These are phyloP conservation scores for Tieghemiomyces parasiticus DNA, from an alignment of 192 early-diverging fungal genomes.

Conservation along the genomic window DNA sequence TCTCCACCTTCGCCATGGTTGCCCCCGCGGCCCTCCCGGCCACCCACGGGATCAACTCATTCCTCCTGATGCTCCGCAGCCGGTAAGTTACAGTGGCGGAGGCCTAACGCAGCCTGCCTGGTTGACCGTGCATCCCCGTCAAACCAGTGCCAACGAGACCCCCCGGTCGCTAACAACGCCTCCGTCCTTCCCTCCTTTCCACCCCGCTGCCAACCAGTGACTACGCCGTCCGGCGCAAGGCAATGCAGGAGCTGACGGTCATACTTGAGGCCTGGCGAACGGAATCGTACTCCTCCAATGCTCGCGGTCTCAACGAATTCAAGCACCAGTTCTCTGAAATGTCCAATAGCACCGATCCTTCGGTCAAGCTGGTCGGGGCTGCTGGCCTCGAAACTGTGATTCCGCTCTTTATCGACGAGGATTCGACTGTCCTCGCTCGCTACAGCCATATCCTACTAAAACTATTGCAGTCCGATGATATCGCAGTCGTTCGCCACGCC, in stretches of 20 bases:
- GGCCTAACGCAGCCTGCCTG: too few relatives aligned
- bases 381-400: not conserved
- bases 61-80: too few relatives aligned
- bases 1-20: too few relatives aligned
- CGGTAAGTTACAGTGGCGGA: too few relatives aligned
- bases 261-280: not conserved
- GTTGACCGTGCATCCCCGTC: too few relatives aligned
- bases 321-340: not conserved
- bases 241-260: not conserved
- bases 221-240: not conserved
- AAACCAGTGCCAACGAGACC: too few relatives aligned
- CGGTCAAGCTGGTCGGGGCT: not conserved
- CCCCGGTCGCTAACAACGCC: too few relatives aligned
- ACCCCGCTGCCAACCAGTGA: conserved; percentile 3
- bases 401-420: conserved; percentile 1
- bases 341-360: not conserved
- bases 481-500: not conserved
- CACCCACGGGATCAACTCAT: too few relatives aligned
- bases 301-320: not conserved
- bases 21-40: too few relatives aligned
- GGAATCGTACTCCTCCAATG: not conserved
- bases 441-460: conserved; percentile 3
- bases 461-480: conserved; percentile 8
- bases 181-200: too few relatives aligned
- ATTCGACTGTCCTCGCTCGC: not conserved